These are phyloP conservation scores for Plasmodium cynomolgi DNA, from an alignment of 169 alveolate genomes.

Conservation along the genomic window DNA sequence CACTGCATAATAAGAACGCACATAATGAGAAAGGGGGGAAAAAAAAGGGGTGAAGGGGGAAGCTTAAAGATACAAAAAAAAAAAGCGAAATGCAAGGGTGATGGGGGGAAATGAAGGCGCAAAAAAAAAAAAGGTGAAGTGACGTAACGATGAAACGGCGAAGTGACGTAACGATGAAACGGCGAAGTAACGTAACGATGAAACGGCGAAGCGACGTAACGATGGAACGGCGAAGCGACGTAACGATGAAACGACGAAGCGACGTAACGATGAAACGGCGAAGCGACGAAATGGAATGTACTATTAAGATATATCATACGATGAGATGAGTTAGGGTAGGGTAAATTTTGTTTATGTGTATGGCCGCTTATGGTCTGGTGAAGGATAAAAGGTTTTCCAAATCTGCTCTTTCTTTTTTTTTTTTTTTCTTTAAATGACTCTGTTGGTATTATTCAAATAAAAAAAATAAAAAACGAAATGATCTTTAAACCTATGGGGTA, in stretches of 20 bases:
- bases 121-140: neutral
- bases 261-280: neutral
- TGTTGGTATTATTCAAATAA: slow-evolving; percentile 14
- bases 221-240: neutral
- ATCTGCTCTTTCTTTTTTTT: neutral
- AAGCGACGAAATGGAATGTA: neutral
- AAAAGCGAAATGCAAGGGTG: neutral
- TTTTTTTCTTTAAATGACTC: neutral
- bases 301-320: neutral
- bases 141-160: neutral
- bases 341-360: neutral
- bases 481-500: slow-evolving; percentile 42
- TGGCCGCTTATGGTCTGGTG: neutral
- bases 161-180: neutral
- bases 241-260: neutral
- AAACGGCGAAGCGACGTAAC: neutral
- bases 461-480: slow-evolving; percentile 17
- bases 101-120: neutral
- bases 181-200: too few species aligned
- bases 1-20: slow-evolving; percentile 6
- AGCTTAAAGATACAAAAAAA: slow-evolving; percentile 70
- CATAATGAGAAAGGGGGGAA: neutral
- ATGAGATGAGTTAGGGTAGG: neutral
- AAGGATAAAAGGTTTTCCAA: neutral
- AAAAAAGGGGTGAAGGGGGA: neutral